A percentile compares a stretch with the other conserved stretches of the same genome.
Evolutionary conservation across 2,329 filamentous ascomycete species (phyloP).

Genomic region (Purpureocillium takamizusanense): DNA sequence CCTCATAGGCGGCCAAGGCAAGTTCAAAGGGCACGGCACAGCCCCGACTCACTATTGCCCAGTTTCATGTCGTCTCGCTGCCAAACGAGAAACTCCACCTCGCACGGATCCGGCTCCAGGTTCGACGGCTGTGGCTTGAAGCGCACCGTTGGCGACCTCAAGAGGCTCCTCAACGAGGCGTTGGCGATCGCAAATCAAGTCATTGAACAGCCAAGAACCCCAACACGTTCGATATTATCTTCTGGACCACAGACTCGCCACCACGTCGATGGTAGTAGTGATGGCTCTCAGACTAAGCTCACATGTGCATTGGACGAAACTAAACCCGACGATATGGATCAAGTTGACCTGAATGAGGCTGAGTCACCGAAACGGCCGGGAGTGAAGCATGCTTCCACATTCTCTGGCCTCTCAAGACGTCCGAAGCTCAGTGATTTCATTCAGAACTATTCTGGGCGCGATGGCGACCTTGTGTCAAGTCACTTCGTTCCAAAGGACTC

Average conservation of each 20-base stretch:
- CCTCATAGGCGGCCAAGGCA: slow-evolving; percentile 8
- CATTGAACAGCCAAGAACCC: slow-evolving; percentile 20
- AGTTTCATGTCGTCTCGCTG: slow-evolving; percentile 9
- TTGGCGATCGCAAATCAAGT: slow-evolving; percentile 32
- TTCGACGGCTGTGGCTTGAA: slow-evolving; percentile 22
- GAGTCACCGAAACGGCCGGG: slow-evolving; percentile 5
- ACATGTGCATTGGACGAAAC: too few species aligned
- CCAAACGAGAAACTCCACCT: too few species aligned
- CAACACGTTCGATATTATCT: neutral
- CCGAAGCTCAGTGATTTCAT: slow-evolving; percentile 16
- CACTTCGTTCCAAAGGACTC: too few species aligned
- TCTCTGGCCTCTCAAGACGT: slow-evolving; percentile 10
- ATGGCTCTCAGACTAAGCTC: neutral
- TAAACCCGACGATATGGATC: neutral
- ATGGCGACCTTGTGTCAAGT: neutral
- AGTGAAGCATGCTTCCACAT: slow-evolving; percentile 17
- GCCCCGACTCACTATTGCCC: slow-evolving; percentile 13
- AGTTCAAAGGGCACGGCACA: slow-evolving; percentile 7
- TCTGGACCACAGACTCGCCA: slow-evolving; percentile 1
- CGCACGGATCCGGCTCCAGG: neutral
- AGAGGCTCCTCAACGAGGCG: slow-evolving; percentile 37
- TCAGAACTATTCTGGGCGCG: slow-evolving; percentile 15
- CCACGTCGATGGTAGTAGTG: slow-evolving; percentile 5
- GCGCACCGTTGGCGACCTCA: slow-evolving; percentile 30
- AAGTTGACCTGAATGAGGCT: slow-evolving; percentile 3